Percentiles rank a stretch among this genome's conserved stretches.
Conservation (phyloP, 108 stramenopile genomes). For the Cyclotella distinguenda region DNA sequence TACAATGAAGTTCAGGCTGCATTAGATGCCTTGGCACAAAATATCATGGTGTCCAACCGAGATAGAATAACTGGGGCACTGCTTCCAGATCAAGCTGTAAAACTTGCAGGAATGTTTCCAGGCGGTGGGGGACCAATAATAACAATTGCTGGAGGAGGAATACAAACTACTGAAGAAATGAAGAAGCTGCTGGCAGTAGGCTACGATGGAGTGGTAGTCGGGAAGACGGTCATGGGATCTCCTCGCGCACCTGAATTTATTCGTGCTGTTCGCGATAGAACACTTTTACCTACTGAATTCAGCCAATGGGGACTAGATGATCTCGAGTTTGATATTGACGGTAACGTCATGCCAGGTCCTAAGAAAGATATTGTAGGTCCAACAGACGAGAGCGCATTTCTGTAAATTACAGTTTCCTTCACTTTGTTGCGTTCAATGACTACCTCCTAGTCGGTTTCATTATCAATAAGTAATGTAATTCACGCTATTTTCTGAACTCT, state of each 20-base stretch:
- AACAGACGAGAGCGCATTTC: conserved; percentile 35
- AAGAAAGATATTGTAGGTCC: conserved; percentile 43
- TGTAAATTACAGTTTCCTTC: conserved; percentile 1
- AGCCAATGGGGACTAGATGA: conserved; percentile 83
- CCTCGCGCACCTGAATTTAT: conserved; percentile 84
- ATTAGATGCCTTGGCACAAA: conserved; percentile 73
- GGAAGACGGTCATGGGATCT: conserved; percentile 84
- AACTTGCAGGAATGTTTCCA: conserved; percentile 85
- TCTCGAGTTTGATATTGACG: conserved; percentile 80
- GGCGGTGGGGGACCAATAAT: conserved; percentile 85
- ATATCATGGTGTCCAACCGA: conserved; percentile 83
- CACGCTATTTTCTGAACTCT: no score
- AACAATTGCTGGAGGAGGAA: conserved; percentile 78
- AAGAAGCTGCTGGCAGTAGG: conserved; percentile 83
- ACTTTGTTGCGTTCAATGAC: no score
- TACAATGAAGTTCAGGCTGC: conserved; percentile 83
- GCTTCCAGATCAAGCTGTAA: conserved; percentile 75
- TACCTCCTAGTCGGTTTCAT: no score
- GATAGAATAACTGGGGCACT: conserved; percentile 71
- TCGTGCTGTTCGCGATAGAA: conserved; percentile 81
- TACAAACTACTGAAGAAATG: conserved; percentile 77
- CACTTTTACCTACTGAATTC: conserved; percentile 84
- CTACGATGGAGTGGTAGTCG: conserved; percentile 87
- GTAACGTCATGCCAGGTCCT: conserved; percentile 72
- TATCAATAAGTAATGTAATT: no score